Conservation (phyloP, 2,329 filamentous ascomycete genomes). For the Pseudogymnoascus sp. region DNA sequence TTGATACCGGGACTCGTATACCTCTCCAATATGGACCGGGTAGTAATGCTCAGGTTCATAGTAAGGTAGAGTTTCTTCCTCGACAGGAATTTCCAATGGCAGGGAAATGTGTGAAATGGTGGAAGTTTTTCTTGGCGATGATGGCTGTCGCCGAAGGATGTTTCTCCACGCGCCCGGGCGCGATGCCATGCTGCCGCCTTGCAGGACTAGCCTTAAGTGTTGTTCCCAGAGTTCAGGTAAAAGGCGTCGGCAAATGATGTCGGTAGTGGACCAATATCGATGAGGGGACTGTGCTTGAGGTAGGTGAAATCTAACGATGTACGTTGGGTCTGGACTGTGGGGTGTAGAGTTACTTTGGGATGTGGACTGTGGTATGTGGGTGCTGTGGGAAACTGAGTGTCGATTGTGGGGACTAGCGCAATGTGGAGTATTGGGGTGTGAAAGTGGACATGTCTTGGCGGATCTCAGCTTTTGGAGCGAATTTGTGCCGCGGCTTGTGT, state of each 20-base stretch:
- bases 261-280: not conserved
- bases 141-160: not conserved
- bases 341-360: not conserved
- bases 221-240: not conserved
- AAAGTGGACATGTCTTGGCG: not conserved
- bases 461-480: not conserved
- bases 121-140: not conserved
- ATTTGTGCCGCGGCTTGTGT: not conserved
- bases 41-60: slow-evolving; percentile 13
- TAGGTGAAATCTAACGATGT: not conserved
- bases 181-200: not conserved
- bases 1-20: slow-evolving; percentile 17
- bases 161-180: not conserved
- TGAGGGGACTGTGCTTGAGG: not conserved
- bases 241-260: not conserved
- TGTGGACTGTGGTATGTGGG: not conserved
- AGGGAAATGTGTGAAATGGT: not conserved
- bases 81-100: not conserved
- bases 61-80: not conserved
- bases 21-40: slow-evolving; percentile 18
- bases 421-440: not conserved
- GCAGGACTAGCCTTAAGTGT: not conserved
- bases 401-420: not conserved
- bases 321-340: not conserved
- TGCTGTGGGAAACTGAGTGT: not conserved